These are phyloP conservation scores for Trametes cubensis DNA, from an alignment of 768 basidiomycete genomes.

Conservation along the genomic window DNA sequence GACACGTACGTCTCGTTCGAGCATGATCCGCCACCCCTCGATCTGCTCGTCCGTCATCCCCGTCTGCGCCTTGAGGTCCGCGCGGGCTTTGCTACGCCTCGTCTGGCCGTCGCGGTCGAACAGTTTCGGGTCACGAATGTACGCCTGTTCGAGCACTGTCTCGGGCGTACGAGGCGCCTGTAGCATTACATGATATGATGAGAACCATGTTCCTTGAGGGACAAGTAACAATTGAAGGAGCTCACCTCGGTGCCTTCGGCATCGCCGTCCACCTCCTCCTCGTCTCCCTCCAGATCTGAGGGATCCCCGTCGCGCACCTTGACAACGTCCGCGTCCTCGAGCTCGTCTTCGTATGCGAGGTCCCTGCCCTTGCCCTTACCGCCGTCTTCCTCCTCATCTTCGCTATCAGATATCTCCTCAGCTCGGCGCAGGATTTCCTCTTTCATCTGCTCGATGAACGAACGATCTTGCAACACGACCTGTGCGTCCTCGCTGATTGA, in stretches of 20 bases:
- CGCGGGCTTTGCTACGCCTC: conserved; percentile 65
- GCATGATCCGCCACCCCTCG: conserved; percentile 90
- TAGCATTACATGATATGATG: conserved; percentile 17
- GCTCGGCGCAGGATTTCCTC: conserved; percentile 78
- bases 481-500: conserved; percentile 46
- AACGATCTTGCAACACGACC: conserved; percentile 55
- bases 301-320: conserved; percentile 70
- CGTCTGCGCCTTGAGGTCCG: conserved; percentile 68
- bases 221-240: not conserved
- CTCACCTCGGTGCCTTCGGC: conserved; percentile 23
- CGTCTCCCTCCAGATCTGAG: conserved; percentile 42
- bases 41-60: conserved; percentile 85
- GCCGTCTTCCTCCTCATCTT: conserved; percentile 49
- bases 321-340: conserved; percentile 45
- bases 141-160: conserved; percentile 74
- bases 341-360: conserved; percentile 57
- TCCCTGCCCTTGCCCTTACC: conserved; percentile 30
- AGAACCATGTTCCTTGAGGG: not conserved
- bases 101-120: conserved; percentile 81
- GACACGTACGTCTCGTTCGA: conserved; percentile 79
- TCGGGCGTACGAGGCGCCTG: conserved; percentile 46
- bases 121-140: conserved; percentile 69
- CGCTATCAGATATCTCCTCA: conserved; percentile 63
- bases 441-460: conserved; percentile 75
- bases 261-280: conserved; percentile 37